These are phyloP conservation scores for Trichoderma simmonsii DNA, from an alignment of 2,329 filamentous ascomycete species.

Conservation along the genomic window DNA sequence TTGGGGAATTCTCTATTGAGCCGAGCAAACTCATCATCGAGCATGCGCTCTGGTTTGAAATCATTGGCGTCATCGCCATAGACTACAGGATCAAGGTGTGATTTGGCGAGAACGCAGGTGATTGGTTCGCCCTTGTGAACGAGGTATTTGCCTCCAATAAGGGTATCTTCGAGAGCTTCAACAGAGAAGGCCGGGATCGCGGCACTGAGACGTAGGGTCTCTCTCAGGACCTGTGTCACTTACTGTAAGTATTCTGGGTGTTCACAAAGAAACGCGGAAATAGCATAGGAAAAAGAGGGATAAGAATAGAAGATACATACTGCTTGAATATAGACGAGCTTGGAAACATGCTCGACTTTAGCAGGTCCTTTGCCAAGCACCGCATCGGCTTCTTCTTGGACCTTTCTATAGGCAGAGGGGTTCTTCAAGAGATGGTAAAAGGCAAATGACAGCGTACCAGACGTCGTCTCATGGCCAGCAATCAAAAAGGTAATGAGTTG, in stretches of 20 bases:
- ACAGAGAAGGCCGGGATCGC: slow-evolving; percentile 59
- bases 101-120: slow-evolving; percentile 46
- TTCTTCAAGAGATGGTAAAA: slow-evolving; percentile 65
- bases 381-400: slow-evolving; percentile 64
- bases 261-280: neutral
- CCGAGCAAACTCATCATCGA: slow-evolving; percentile 62
- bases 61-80: slow-evolving; percentile 63
- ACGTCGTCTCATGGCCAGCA: slow-evolving; percentile 70
- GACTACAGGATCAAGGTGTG: slow-evolving; percentile 61
- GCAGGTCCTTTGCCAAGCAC: slow-evolving; percentile 60
- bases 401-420: slow-evolving; percentile 56
- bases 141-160: slow-evolving; percentile 60
- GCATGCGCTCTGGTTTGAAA: slow-evolving; percentile 70
- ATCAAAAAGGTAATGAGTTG: slow-evolving; percentile 73
- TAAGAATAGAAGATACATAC: slow-evolving; percentile 28
- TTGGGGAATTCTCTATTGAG: slow-evolving; percentile 59
- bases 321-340: slow-evolving; percentile 64
- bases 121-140: slow-evolving; percentile 52
- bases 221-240: slow-evolving; percentile 49
- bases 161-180: slow-evolving; percentile 49
- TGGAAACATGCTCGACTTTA: slow-evolving; percentile 57
- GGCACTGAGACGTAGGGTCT: slow-evolving; percentile 61
- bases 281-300: neutral
- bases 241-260: neutral
- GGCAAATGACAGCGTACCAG: slow-evolving; percentile 62